These are phyloP conservation scores for Starmerella bombi DNA, from an alignment of 805 yeast species.

Conservation along the genomic window DNA sequence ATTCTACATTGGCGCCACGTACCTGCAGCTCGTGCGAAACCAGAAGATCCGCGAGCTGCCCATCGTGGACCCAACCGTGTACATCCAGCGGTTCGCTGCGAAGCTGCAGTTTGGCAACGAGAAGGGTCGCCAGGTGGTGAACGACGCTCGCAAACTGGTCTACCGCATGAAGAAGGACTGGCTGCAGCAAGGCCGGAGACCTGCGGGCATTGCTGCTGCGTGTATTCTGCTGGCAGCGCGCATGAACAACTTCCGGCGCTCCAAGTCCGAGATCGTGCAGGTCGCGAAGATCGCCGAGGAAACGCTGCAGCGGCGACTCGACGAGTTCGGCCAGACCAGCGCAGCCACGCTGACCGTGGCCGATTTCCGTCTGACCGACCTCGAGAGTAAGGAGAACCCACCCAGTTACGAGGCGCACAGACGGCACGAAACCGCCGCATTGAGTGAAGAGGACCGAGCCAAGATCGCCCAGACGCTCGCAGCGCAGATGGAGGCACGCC, in stretches of 20 bases:
- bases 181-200: slow-evolving; percentile 93
- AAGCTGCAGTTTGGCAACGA: slow-evolving; percentile 67
- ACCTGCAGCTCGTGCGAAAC: slow-evolving; percentile 78
- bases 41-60: slow-evolving; percentile 69
- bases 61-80: slow-evolving; percentile 84
- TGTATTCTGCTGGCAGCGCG: slow-evolving; percentile 85
- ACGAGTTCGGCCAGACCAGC: slow-evolving; percentile 69
- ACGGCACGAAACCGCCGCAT: slow-evolving; percentile 2
- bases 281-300: slow-evolving; percentile 92
- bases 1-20: slow-evolving; percentile 91
- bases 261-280: slow-evolving; percentile 86
- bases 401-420: slow-evolving; percentile 68
- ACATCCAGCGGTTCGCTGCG: slow-evolving; percentile 87
- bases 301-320: slow-evolving; percentile 77
- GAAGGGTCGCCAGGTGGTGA: slow-evolving; percentile 48
- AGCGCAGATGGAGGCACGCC: slow-evolving; percentile 3
- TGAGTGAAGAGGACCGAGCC: not conserved
- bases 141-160: slow-evolving; percentile 77
- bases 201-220: slow-evolving; percentile 98
- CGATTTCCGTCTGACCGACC: slow-evolving; percentile 48
- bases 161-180: slow-evolving; percentile 88
- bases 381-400: slow-evolving; percentile 45
- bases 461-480: slow-evolving; percentile 9
- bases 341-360: slow-evolving; percentile 62
- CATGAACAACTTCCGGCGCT: slow-evolving; percentile 87